A percentile compares a stretch with the other conserved stretches of the same genome.
These are phyloP conservation scores for Sutorius eximius DNA, from an alignment of 1,284 basidiomycete genomes.

Conservation along the genomic window DNA sequence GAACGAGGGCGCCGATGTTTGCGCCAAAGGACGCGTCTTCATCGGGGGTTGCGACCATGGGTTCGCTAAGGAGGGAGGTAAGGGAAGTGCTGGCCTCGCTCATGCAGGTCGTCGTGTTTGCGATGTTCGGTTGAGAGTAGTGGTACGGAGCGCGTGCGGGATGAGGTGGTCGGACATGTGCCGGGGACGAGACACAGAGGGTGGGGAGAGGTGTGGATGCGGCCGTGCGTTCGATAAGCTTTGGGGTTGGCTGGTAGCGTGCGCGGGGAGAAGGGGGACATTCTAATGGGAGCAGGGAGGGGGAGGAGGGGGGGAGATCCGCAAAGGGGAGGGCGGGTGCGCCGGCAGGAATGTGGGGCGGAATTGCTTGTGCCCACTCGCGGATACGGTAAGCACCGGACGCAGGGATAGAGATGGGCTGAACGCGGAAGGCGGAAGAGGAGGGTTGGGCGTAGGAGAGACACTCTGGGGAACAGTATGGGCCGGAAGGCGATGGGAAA, in stretches of 20 bases:
- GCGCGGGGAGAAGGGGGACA: constrained; percentile 20
- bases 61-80: constrained; percentile 33
- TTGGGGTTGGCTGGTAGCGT: constrained; percentile 29
- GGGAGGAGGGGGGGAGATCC: constrained; percentile 8
- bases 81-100: constrained; percentile 37
- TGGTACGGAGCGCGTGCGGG: constrained; percentile 21
- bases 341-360: constrained; percentile 32
- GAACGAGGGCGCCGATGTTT: constrained; percentile 33
- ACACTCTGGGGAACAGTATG: constrained; percentile 61
- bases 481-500: constrained; percentile 23
- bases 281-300: constrained; percentile 5
- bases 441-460: constrained; percentile 34
- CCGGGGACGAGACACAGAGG: constrained; percentile 26
- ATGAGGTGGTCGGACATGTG: constrained; percentile 23
- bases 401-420: neutral
- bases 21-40: constrained; percentile 31
- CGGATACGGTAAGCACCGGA: constrained; percentile 22
- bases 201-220: constrained; percentile 34
- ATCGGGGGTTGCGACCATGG: constrained; percentile 34
- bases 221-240: constrained; percentile 34
- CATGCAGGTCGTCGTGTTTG: constrained; percentile 19
- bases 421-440: constrained; percentile 2
- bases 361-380: constrained; percentile 33
- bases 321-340: constrained; percentile 30
- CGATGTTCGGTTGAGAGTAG: constrained; percentile 15